These are phyloP conservation scores for Russula lepida DNA, from an alignment of 768 basidiomycete species.

Conservation along the genomic window DNA sequence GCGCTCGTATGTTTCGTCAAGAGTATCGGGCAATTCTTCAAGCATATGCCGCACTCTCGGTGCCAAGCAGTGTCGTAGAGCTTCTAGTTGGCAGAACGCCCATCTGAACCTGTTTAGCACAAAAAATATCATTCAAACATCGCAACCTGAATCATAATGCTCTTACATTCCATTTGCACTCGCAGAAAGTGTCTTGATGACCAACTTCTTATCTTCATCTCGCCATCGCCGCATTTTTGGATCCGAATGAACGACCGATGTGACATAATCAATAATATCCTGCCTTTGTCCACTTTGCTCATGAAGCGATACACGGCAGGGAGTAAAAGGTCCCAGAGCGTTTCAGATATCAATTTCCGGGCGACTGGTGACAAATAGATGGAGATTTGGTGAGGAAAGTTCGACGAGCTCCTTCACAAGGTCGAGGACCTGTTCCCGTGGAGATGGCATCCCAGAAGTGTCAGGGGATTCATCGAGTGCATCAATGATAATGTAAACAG, in stretches of 20 bases:
- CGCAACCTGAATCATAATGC: rapidly evolving
- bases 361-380: not conserved
- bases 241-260: not conserved
- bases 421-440: not conserved
- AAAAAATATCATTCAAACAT: not conserved
- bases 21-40: not conserved
- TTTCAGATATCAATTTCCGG: not conserved
- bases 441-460: not conserved
- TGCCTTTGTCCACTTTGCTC: not conserved
- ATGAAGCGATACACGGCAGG: not conserved
- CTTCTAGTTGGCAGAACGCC: not conserved
- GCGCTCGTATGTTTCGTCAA: slow-evolving; percentile 6
- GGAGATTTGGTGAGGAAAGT: not conserved
- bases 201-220: not conserved
- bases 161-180: slow-evolving; percentile 5
- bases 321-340: not conserved
- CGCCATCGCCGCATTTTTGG: not conserved
- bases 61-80: not conserved
- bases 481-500: not conserved
- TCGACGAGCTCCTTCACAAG: not conserved
- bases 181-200: not conserved
- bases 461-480: slow-evolving; percentile 2
- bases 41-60: not conserved
- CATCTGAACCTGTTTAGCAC: not conserved
- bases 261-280: not conserved